Conservation (phyloP, 768 basidiomycete genomes). For the Kwoniella bestiolae region DNA sequence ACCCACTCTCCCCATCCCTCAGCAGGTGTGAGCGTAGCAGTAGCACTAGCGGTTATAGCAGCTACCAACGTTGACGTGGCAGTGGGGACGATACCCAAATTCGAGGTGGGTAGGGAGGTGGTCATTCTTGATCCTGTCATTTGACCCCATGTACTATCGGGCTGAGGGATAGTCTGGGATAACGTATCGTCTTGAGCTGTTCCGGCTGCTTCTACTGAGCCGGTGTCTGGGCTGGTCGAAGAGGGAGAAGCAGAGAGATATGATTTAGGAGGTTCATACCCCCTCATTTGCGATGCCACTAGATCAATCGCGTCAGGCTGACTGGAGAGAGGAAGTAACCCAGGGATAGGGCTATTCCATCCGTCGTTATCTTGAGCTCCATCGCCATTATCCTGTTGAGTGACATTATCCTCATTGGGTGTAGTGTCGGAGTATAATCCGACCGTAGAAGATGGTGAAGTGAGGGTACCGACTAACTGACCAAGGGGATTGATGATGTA, state of each 20-base stretch:
- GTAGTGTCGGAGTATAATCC: conserved; percentile 4
- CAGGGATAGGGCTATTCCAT: conserved; percentile 6
- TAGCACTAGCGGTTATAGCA: neutral
- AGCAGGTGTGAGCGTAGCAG: conserved; percentile 6
- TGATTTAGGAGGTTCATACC: conserved; percentile 2
- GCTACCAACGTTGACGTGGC: neutral
- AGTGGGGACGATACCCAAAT: conserved; percentile 6
- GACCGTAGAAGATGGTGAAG: conserved; percentile 9
- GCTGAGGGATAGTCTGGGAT: conserved; percentile 1
- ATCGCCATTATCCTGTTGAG: neutral
- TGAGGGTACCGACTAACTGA: conserved; percentile 19
- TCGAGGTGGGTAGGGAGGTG: neutral
- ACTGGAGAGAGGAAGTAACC: neutral
- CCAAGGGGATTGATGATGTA: conserved; percentile 25
- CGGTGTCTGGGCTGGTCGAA: neutral
- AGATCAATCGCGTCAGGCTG: conserved; percentile 20
- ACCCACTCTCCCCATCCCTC: conserved; percentile 23
- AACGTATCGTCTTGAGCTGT: neutral
- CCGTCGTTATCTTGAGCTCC: neutral
- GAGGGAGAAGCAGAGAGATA: conserved; percentile 2
- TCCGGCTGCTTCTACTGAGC: neutral
- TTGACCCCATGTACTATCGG: conserved; percentile 12
- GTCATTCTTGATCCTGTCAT: conserved; percentile 18
- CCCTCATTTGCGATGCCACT: conserved; percentile 4
- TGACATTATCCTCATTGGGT: neutral